Conservation (phyloP, 441 rosid genomes). For the Gossypium laxum region DNA sequence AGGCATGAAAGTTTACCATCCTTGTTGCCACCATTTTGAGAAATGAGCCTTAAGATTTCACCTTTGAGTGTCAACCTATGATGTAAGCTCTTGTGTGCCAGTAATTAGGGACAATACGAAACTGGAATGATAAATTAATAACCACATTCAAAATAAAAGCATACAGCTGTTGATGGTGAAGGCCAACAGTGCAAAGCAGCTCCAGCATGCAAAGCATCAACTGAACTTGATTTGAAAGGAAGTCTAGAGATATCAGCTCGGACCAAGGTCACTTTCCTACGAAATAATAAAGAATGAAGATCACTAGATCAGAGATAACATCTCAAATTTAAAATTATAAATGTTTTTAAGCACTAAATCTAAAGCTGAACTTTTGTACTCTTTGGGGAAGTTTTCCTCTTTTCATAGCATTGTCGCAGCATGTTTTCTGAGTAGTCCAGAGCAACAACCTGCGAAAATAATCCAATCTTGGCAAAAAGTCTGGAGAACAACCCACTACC, state of each 20-base stretch:
- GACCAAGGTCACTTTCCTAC: constrained; percentile 59
- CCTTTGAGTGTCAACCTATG: not conserved
- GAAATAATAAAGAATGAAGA: not conserved
- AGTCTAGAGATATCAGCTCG: constrained; percentile 83
- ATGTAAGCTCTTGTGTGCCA: not conserved
- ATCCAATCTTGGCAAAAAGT: constrained; percentile 53
- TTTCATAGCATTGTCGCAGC: constrained; percentile 64
- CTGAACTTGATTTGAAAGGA: constrained; percentile 58
- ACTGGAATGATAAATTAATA: not conserved
- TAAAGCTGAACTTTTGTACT: constrained; percentile 22
- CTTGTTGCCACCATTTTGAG: not conserved
- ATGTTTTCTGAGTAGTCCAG: constrained; percentile 83
- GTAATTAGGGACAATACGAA: not conserved
- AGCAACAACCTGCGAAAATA: constrained; percentile 63
- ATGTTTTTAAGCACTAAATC: not conserved
- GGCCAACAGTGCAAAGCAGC: constrained; percentile 93
- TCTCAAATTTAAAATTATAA: not conserved
- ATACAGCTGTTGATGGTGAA: not conserved
- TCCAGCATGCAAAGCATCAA: constrained; percentile 81
- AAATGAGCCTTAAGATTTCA: not conserved
- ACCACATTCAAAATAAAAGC: not conserved
- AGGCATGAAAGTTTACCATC: not conserved
- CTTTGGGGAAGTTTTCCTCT: constrained; percentile 60
- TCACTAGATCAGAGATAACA: not conserved
- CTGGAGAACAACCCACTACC: constrained; percentile 80